Evolutionary conservation across 129 eudicot species (phyloP).

Genomic region (Chrysanthemum seticuspe): DNA sequence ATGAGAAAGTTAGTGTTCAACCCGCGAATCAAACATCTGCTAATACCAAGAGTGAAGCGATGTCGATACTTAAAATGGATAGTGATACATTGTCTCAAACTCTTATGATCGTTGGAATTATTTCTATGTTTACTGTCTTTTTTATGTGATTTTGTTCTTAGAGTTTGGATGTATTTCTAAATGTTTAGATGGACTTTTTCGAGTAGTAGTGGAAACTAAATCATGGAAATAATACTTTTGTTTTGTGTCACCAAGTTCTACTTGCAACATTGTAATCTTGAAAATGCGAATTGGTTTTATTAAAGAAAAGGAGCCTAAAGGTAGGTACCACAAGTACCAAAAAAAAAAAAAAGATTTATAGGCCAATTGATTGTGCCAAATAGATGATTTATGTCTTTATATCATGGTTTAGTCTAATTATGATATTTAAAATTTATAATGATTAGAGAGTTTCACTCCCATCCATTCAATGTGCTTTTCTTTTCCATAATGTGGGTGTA

Average conservation of each 20-base stretch:
- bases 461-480: conserved; percentile 29
- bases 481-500: conserved; percentile 13
- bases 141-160: conserved; percentile 28
- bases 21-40: conserved; percentile 35
- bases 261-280: background rate
- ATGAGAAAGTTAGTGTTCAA: conserved; percentile 26
- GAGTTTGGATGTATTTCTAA: conserved; percentile 14
- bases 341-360: background rate
- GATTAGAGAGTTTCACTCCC: conserved; percentile 18
- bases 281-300: background rate
- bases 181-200: background rate
- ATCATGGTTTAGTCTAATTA: conserved; percentile 23
- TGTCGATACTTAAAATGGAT: conserved; percentile 18
- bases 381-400: conserved; percentile 14
- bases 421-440: conserved; percentile 26
- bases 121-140: conserved; percentile 29
- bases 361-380: conserved; percentile 1
- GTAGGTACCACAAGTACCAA: background rate
- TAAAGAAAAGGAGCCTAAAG: conserved; percentile 1
- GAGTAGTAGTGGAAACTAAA: background rate
- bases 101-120: conserved; percentile 20
- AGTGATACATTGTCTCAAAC: conserved; percentile 26
- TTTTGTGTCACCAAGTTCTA: conserved; percentile 11
- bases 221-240: conserved; percentile 18
- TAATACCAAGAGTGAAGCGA: conserved; percentile 18